Percentiles rank a stretch among this genome's conserved stretches.
Conservation (phyloP, 139 green algal species). For the Dunaliella primolecta region DNA sequence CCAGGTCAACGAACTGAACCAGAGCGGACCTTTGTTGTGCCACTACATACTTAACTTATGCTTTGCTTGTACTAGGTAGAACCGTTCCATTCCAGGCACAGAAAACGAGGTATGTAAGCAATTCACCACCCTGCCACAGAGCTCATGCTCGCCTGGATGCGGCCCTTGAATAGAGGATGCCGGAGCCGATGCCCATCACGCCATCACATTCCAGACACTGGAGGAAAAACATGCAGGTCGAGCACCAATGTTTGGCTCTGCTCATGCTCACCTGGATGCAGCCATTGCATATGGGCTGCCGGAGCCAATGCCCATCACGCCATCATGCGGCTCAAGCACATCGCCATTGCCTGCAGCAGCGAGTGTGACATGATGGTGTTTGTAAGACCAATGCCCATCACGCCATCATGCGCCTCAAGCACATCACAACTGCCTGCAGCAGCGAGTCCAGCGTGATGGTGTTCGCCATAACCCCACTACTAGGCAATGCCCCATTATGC, state of each 20-base stretch:
- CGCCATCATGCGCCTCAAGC: slow-evolving; percentile 65
- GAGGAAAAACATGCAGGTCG: too few relatives aligned
- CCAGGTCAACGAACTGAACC: neutral
- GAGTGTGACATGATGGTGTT: neutral
- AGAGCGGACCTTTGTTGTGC: too few relatives aligned
- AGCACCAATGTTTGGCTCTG: too few relatives aligned
- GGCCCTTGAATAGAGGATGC: neutral
- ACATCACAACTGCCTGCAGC: slow-evolving; percentile 65
- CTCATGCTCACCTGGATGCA: slow-evolving; percentile 13
- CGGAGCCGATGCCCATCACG: slow-evolving; percentile 45
- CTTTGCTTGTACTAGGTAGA: too few relatives aligned
- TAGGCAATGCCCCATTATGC: neutral
- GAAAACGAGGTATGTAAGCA: too few relatives aligned
- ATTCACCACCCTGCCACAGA: too few relatives aligned
- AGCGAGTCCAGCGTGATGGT: neutral
- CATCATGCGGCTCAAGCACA: slow-evolving; percentile 70
- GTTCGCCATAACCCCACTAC: neutral
- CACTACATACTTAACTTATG: too few relatives aligned
- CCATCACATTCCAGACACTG: too few relatives aligned
- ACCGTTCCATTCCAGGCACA: too few relatives aligned
- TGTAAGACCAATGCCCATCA: slow-evolving; percentile 45
- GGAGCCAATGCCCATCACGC: slow-evolving; percentile 50
- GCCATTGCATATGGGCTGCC: slow-evolving; percentile 9
- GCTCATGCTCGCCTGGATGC: slow-evolving; percentile 12
- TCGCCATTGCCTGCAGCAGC: slow-evolving; percentile 57